Evolutionary conservation across 192 early-diverging fungal species (phyloP), one percentile per base, ranked within the genome.

Genomic region (Backusella sp.): DNA sequence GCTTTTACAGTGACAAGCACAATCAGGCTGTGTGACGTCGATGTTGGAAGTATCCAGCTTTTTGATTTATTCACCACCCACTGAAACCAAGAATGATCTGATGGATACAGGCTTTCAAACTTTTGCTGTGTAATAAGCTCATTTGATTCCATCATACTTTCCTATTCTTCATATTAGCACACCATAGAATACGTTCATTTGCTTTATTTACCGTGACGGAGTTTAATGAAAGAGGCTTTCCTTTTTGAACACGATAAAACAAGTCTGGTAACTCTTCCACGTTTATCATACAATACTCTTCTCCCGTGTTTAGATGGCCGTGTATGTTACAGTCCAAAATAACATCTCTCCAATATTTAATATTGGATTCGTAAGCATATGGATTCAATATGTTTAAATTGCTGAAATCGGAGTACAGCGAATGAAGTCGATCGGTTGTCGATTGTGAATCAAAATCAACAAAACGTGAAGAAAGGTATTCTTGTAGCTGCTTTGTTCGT

Each of bases 351-450:
- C 84, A 86, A 70, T 81, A 86, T 11, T 46, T 69, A 7, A 80
- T 52, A 30, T 86, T 86, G 36, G 85, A 78, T 17, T 86, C 82
- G 28, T 86, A 84, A 30, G 79, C 85, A 28, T 77, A 84, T 0
- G 76, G 71, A 49, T 86, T 86, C 21, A 82, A 79, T 32, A 80
- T 80, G 34, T 82, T 80, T 36, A 86, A 65, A 28, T 79, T 84
- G 62, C 77, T 73, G 35, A 86, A 86, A 42, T 84, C 83, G 0
- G 85, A 86, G 41, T 82, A 86, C 15, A 86, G 76, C 3, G 85
- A 86, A 36, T 34, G 67, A 5, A 84, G 62, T 4, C 85, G 80
- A 23, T 71, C 70, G 14, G 70, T 71, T 15, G 70, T 44, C 3
- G 26, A n/a, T 1, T 78, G 42, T 19, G 42, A 42, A 15, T 66